phyloP scores from a whole-genome alignment of 1,139 yeast species.

The Yamadazyma dushanensis region DNA sequence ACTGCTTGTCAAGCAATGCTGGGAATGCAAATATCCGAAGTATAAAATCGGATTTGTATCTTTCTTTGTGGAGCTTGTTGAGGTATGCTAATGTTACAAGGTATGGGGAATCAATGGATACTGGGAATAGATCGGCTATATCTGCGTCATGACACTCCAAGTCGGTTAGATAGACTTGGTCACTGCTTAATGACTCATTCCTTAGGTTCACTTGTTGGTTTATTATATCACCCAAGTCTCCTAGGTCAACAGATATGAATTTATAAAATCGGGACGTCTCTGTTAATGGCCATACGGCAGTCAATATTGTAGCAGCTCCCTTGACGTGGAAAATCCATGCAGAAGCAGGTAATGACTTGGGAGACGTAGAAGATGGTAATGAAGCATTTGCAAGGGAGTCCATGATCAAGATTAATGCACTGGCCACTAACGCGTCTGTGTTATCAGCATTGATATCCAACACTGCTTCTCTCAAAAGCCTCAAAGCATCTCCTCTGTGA shows the following conservation, averaged over 20 bases:
- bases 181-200: constrained; percentile 16
- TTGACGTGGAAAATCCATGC: constrained; percentile 98
- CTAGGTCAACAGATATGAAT: constrained; percentile 75
- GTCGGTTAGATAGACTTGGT: constrained; percentile 45
- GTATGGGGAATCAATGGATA: constrained; percentile 79
- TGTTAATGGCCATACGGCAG: constrained; percentile 93
- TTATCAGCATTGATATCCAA: constrained; percentile 78
- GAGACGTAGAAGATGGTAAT: constrained; percentile 60
- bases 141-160: constrained; percentile 85
- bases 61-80: constrained; percentile 79
- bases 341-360: constrained; percentile 77
- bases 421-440: constrained; percentile 90
- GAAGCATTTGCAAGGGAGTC: constrained; percentile 94
- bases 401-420: constrained; percentile 85
- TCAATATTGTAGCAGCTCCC: constrained; percentile 92
- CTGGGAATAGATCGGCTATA: constrained; percentile 83
- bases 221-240: constrained; percentile 80
- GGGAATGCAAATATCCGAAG: constrained; percentile 91
- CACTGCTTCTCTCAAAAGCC: constrained; percentile 81
- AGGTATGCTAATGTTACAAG: constrained; percentile 81
- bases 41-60: constrained; percentile 82
- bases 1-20: constrained; percentile 78
- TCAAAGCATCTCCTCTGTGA: constrained; percentile 84
- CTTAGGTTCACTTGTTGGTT: constrained; percentile 43
- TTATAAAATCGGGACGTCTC: constrained; percentile 73